Base-by-base conservation (phyloP, 164 flowering plant genomes). In the Buxus sempervirens region DNA sequence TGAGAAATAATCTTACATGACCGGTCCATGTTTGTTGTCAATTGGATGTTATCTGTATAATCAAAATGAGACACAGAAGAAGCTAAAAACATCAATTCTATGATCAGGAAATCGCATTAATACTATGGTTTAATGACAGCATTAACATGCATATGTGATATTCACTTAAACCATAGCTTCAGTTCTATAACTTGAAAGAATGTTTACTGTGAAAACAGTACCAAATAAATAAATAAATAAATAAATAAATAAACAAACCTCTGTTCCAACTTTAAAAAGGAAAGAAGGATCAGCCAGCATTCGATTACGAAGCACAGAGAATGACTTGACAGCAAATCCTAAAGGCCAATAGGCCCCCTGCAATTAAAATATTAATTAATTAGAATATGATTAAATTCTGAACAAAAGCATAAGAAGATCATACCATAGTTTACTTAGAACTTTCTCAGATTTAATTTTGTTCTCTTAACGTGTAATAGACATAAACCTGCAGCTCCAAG, bases 261-360 rank as follows among this genome's bases (percentile, higher is more conserved):
- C 98, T 18, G 87, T 87, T 66, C 92, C 98, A 63, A 94, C 74
- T 85, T 94, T 91, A 65, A 91, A 94, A 51, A 94, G 87, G 66
- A 94, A 94, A 41, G 93, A 76, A 16, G 97, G 96, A 76, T 95
- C 98, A 60, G 91, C 97, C 66, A 95, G 80, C 96, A 95, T 86
- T 57, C 97, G 71, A 73, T 92, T 88, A 1, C 98, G 86, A 1
- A 95, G 86, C 91, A 89, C 76, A 12, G 90, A 65, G 61, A 80
- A 95, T 28, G 81, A 75, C 66, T 73, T 84, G 77, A 90, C 82
- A 22, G 75, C 64, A 69, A 80, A 76, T 5, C 97, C 91, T 10
- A 95, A 67, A 36, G 85, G 88, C 92, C 96, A 82, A 27, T 10
- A 71, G 19, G 86, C 79, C 4, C 84, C 90, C 97, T 90, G 62